Evolutionary conservation across 1,284 basidiomycete species (phyloP).

Genomic region (Ganoderma multipileum): DNA sequence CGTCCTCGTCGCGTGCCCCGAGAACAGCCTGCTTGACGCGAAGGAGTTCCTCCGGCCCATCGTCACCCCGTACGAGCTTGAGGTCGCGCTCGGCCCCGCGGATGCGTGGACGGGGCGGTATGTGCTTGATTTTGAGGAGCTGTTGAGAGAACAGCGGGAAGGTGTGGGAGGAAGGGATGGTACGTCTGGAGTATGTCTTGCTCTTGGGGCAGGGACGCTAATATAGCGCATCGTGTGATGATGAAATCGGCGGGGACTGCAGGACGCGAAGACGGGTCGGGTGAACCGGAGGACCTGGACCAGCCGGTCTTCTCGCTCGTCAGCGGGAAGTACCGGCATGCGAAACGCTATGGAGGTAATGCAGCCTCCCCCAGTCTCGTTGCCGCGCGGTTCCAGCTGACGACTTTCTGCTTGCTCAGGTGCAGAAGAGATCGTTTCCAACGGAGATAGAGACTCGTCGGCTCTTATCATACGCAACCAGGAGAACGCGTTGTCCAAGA

Average conservation of each 20-base stretch:
- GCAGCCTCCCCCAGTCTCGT: background rate
- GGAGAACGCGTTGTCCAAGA: conserved; percentile 60
- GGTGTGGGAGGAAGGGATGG: background rate
- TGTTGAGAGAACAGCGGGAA: conserved; percentile 55
- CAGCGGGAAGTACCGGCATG: conserved; percentile 86
- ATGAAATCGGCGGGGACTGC: background rate
- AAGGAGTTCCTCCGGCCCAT: conserved; percentile 93
- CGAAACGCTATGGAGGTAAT: conserved; percentile 68
- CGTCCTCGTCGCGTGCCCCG: conserved; percentile 93
- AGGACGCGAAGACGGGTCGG: conserved; percentile 27
- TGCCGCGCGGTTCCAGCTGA: background rate
- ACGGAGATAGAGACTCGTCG: conserved; percentile 34
- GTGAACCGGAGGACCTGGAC: conserved; percentile 53
- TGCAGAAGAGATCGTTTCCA: conserved; percentile 13
- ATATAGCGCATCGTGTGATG: background rate
- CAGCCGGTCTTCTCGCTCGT: conserved; percentile 86
- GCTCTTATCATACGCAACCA: conserved; percentile 69
- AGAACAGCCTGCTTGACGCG: conserved; percentile 89
- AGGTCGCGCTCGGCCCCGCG: conserved; percentile 77
- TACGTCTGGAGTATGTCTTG: background rate
- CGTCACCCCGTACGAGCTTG: conserved; percentile 93
- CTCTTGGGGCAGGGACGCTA: background rate
- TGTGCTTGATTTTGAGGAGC: conserved; percentile 79
- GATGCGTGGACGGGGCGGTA: conserved; percentile 84
- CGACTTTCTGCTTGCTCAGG: conserved; percentile 3